A percentile compares a stretch with the other conserved stretches of the same genome.
Evolutionary conservation across 2,329 filamentous ascomycete genomes (phyloP).

Genomic region (Penicillium brasilianum): DNA sequence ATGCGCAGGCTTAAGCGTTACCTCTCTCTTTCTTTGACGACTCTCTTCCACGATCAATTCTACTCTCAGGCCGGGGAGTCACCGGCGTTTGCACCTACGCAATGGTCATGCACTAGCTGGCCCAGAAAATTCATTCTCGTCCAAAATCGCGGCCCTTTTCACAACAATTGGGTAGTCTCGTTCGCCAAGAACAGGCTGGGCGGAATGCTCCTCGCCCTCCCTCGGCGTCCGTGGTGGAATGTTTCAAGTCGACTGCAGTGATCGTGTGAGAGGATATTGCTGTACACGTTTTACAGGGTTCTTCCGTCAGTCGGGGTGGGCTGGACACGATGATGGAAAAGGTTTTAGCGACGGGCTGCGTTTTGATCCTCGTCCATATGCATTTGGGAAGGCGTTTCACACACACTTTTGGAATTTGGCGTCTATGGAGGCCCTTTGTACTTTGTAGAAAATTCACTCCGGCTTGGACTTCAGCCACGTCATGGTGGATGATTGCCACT

Average conservation of each 20-base stretch:
- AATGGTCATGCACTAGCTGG: not conserved
- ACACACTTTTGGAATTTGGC: constrained; percentile 17
- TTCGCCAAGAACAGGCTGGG: not conserved
- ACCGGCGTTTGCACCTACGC: not conserved
- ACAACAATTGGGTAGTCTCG: not conserved
- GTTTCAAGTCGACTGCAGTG: not conserved
- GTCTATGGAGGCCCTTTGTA: constrained; percentile 15
- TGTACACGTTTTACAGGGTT: not conserved
- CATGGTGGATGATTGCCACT: not conserved
- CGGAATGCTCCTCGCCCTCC: not conserved
- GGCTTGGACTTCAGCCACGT: not conserved
- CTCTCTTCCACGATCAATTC: constrained; percentile 2
- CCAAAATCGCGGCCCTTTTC: not conserved
- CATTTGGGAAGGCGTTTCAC: constrained; percentile 23
- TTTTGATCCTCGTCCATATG: constrained; percentile 5
- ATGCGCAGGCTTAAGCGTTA: constrained; percentile 31
- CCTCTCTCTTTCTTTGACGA: constrained; percentile 5
- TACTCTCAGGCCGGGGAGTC: not conserved
- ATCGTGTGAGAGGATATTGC: not conserved
- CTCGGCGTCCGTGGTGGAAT: not conserved
- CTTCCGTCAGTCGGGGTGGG: not conserved
- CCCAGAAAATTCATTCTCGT: not conserved
- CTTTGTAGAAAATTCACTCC: constrained; percentile 11
- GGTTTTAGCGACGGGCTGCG: not conserved
- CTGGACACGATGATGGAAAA: not conserved